phyloP scores from a whole-genome alignment of 1,139 yeast species.

The Williopsis jadinii region DNA sequence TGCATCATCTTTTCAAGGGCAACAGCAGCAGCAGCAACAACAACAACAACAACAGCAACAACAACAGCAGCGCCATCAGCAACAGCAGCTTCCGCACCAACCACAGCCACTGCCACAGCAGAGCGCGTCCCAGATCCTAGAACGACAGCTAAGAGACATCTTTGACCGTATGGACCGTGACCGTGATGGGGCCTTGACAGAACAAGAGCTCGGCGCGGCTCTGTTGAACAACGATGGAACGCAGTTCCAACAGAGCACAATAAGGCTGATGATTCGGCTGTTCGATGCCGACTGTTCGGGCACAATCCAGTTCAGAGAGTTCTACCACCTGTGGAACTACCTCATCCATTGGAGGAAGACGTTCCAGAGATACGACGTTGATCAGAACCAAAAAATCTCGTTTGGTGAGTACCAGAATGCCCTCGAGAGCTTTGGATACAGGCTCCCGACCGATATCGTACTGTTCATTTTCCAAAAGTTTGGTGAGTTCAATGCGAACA shows the following conservation, averaged over 20 bases:
- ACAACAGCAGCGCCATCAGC: constrained; percentile 6
- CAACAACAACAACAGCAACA: constrained; percentile 11
- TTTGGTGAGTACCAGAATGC: constrained; percentile 64
- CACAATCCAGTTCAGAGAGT: constrained; percentile 55
- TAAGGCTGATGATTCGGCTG: constrained; percentile 57
- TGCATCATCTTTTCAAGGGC: constrained; percentile 2
- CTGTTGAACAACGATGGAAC: constrained; percentile 56
- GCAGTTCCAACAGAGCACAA: constrained; percentile 56
- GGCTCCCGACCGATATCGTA: constrained; percentile 55
- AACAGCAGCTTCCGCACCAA: constrained; percentile 6
- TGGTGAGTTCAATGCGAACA: constrained; percentile 34
- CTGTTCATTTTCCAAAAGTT: constrained; percentile 56
- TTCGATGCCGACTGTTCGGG: constrained; percentile 47
- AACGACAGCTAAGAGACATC: constrained; percentile 43
- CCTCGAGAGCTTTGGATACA: constrained; percentile 65
- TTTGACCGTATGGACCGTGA: constrained; percentile 52
- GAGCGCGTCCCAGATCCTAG: constrained; percentile 28
- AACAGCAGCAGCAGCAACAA: constrained; percentile 8
- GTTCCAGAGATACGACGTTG: constrained; percentile 56
- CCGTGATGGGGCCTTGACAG: constrained; percentile 50
- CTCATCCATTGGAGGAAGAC: constrained; percentile 65
- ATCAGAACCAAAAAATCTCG: constrained; percentile 55
- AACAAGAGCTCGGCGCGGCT: constrained; percentile 54
- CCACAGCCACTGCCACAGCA: constrained; percentile 11
- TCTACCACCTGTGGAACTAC: constrained; percentile 67